phyloP scores from a whole-genome alignment of 345 rosid genomes.

The Citrus unshiu region DNA sequence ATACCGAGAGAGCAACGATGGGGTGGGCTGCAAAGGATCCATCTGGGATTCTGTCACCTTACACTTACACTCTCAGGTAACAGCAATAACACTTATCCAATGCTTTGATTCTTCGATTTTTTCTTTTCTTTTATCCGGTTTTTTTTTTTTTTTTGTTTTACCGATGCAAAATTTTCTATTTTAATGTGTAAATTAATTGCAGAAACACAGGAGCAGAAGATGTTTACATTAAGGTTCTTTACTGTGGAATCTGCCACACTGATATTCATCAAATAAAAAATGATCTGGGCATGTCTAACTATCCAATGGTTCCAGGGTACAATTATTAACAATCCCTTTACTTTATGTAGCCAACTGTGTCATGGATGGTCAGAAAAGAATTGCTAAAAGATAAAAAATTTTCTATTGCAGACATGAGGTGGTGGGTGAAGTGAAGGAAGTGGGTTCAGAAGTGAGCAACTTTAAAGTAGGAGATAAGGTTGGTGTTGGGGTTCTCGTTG shows the following conservation, averaged over 20 bases:
- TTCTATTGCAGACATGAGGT: slow-evolving; percentile 57
- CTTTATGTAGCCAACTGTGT: neutral
- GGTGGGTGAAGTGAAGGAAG: slow-evolving; percentile 70
- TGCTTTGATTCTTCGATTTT: neutral
- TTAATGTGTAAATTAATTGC: slow-evolving; percentile 4
- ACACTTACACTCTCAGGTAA: slow-evolving; percentile 60
- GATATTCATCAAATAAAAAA: slow-evolving; percentile 69
- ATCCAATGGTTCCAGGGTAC: slow-evolving; percentile 87
- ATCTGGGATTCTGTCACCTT: slow-evolving; percentile 67
- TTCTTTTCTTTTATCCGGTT: neutral
- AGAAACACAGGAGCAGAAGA: slow-evolving; percentile 76
- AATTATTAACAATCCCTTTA: neutral
- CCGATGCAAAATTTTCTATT: neutral
- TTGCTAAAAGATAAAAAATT: neutral
- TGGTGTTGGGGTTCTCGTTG: slow-evolving; percentile 59
- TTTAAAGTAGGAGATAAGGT: slow-evolving; percentile 47
- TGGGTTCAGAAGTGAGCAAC: slow-evolving; percentile 54
- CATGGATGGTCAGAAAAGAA: neutral
- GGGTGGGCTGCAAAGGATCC: slow-evolving; percentile 88
- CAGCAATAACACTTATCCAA: neutral
- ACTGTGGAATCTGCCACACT: slow-evolving; percentile 73
- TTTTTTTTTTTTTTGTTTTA: neutral
- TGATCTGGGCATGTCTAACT: slow-evolving; percentile 57
- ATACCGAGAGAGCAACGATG: slow-evolving; percentile 38
- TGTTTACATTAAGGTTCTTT: slow-evolving; percentile 52